Percentiles rank a stretch among this genome's conserved stretches.
Evolutionary conservation across 2,329 filamentous ascomycete genomes (phyloP).

Genomic region (Neofusicoccum laricinum): DNA sequence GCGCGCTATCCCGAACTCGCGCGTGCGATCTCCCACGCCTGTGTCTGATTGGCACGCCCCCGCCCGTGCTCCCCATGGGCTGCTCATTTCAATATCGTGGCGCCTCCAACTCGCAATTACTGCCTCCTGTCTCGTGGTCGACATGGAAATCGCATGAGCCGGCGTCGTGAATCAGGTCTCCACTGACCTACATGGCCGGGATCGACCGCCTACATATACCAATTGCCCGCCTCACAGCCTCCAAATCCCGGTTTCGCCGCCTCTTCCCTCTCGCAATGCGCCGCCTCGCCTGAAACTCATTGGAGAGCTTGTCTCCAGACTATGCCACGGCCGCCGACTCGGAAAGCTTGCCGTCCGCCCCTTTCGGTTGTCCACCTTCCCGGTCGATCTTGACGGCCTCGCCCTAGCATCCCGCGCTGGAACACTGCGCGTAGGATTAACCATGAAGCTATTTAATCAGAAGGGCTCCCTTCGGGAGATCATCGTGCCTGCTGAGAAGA

Average conservation of each 20-base stretch:
- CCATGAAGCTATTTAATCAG: constrained; percentile 9
- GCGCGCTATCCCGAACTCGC: not conserved
- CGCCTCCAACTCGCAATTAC: constrained; percentile 6
- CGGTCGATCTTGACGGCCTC: not conserved
- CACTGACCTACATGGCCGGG: not conserved
- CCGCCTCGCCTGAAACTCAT: constrained; percentile 8
- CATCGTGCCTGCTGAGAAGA: constrained; percentile 27
- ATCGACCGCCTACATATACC: constrained; percentile 12
- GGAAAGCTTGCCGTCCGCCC: not conserved
- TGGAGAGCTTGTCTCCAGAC: constrained; percentile 4
- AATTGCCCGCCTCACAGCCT: not conserved
- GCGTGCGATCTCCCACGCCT: not conserved
- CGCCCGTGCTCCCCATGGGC: not conserved
- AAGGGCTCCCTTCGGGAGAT: not conserved
- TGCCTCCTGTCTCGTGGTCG: constrained; percentile 10
- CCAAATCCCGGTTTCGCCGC: not conserved
- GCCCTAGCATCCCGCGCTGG: not conserved
- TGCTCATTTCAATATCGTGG: constrained; percentile 15
- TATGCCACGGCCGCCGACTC: not conserved
- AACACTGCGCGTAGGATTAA: not conserved
- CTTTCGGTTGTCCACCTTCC: not conserved
- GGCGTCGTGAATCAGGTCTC: not conserved
- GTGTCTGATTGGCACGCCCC: not conserved
- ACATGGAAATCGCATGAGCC: not conserved
- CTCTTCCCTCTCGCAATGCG: constrained; percentile 2